A percentile compares a stretch with the other conserved stretches of the same genome.
phyloP scores from a whole-genome alignment of 2,329 filamentous ascomycete genomes.

The Fusarium nygamai region DNA sequence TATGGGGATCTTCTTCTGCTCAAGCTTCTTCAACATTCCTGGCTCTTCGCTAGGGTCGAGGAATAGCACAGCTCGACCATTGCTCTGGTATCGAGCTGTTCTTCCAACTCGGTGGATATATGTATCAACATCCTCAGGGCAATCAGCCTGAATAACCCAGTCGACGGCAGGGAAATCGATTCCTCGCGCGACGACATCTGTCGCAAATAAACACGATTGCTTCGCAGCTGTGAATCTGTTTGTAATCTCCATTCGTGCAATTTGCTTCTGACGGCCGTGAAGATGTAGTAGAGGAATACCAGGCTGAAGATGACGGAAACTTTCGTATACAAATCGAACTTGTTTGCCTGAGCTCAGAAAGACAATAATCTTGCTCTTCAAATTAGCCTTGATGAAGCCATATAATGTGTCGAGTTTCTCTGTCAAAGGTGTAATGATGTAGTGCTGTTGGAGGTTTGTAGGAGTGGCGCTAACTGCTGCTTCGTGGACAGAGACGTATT shows the following conservation, averaged over 20 bases:
- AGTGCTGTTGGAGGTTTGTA: constrained; percentile 86
- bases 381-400: constrained; percentile 89
- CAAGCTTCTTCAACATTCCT: constrained; percentile 87
- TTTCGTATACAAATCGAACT: constrained; percentile 94
- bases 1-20: constrained; percentile 90
- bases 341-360: constrained; percentile 97
- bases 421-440: constrained; percentile 83
- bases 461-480: constrained; percentile 83
- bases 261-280: constrained; percentile 93
- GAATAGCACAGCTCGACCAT: constrained; percentile 89
- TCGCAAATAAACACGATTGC: constrained; percentile 90
- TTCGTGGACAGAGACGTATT: constrained; percentile 96
- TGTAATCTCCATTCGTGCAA: constrained; percentile 87
- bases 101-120: constrained; percentile 97
- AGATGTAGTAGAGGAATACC: constrained; percentile 93
- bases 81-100: constrained; percentile 91
- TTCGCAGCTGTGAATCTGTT: constrained; percentile 83
- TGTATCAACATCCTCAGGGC: constrained; percentile 94
- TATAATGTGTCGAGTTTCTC: constrained; percentile 93
- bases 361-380: constrained; percentile 94
- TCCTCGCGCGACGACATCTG: constrained; percentile 92
- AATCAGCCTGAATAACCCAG: constrained; percentile 99
- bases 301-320: constrained; percentile 90
- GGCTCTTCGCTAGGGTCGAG: constrained; percentile 91
- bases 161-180: constrained; percentile 97